A percentile compares a stretch with the other conserved stretches of the same genome.
phyloP scores from a whole-genome alignment of 768 basidiomycete species.

The Rhodotorula paludigena region DNA sequence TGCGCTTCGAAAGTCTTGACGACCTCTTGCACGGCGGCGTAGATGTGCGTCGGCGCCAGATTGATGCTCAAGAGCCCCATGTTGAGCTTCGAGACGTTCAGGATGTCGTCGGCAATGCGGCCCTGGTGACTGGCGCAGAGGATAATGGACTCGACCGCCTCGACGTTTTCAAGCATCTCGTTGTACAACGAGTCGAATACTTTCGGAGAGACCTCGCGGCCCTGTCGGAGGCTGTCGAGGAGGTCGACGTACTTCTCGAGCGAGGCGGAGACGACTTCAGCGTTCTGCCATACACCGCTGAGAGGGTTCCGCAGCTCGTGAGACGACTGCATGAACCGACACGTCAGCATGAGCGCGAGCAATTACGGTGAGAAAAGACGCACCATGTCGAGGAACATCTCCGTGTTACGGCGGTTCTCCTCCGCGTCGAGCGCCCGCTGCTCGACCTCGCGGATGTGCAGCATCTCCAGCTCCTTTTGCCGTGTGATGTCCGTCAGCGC shows the following conservation, averaged over 20 bases:
- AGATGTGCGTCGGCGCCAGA: conserved; percentile 12
- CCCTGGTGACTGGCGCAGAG: conserved; percentile 34
- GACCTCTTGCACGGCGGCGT: conserved; percentile 17
- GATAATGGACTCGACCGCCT: conserved; percentile 34
- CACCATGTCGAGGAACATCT: conserved; percentile 25
- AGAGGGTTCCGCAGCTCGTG: conserved; percentile 39
- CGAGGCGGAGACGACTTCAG: conserved; percentile 29
- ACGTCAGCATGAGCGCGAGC: background rate
- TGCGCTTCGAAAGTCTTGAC: conserved; percentile 29
- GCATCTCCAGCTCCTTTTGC: conserved; percentile 29
- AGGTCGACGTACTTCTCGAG: conserved; percentile 28
- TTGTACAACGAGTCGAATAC: conserved; percentile 1
- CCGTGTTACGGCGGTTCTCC: conserved; percentile 29
- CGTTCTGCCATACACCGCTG: conserved; percentile 38
- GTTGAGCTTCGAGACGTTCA: conserved; percentile 33
- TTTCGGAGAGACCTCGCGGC: background rate
- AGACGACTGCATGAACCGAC: background rate
- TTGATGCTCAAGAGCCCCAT: conserved; percentile 31
- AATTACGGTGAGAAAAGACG: background rate
- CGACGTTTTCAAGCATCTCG: conserved; percentile 37
- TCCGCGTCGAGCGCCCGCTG: conserved; percentile 34
- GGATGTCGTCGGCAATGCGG: conserved; percentile 36
- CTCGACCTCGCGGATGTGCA: conserved; percentile 36
- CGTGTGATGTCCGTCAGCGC: conserved; percentile 33
- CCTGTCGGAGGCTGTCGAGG: conserved; percentile 14